Evolutionary conservation across 257 asterid species (phyloP), one percentile per base, ranked within the genome.

Genomic region (Ilex asprella): DNA sequence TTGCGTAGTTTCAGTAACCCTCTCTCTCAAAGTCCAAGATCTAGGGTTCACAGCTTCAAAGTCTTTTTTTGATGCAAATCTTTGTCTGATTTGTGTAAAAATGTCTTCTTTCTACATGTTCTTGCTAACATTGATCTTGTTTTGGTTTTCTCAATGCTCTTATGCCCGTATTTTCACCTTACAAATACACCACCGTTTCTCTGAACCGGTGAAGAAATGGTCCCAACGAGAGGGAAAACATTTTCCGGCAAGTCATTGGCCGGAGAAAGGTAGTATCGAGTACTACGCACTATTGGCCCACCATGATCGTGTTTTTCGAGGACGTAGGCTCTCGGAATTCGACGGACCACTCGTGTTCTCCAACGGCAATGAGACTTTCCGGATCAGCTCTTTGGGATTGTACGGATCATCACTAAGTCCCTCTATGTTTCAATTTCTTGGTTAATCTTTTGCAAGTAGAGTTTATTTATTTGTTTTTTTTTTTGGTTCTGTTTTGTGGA

Each of bases 161-260:
- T 8, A 58, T 63, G 88, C 82, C 67, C 80, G 76, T 50, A 67
- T 79, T 66, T 84, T 76, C 78, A 79, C 82, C 16, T 79, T 89
- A 53, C 82, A 86, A 82, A 82, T 89, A 79, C 97, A 89, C 82
- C 95, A 89, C 67, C 86, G 95, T 12, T 89, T 84, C 76, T 86
- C 95, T 66, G 85, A 84, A 53, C 80, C 78, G 31, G 86, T 89
- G 74, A 84, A 79, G 86, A 76, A 81, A 30, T 80, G 79, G 85
- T 78, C 80, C 11, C 78, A 66, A 56, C 66, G 41, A 60, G 49
- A 63, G 59, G 71, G 67, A 27, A 56, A 70, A 30, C 55, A 14
- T 31, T 74, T 74, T 6, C 73, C 67, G 67, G 67, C 27, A 39
- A 75, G 60, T 5, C 56, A 50, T 56, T 86, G 86, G 95, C 93